These are phyloP conservation scores for Salix suchowensis DNA, from an alignment of 345 rosid species.

Conservation along the genomic window DNA sequence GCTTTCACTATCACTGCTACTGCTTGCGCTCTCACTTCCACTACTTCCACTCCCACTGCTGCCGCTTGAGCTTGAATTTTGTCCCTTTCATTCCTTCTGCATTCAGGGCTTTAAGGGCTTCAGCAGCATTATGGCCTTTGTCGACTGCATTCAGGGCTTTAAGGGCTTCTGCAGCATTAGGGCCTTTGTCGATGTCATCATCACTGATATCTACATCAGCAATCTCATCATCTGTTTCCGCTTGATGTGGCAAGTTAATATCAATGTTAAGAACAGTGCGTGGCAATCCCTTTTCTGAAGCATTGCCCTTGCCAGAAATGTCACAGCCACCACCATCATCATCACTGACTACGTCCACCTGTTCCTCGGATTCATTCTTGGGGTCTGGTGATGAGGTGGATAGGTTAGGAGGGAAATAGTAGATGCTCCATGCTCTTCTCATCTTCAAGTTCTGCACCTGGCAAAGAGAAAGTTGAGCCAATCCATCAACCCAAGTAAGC, in stretches of 20 bases:
- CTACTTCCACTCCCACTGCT: conserved; percentile 22
- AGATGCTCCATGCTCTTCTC: conserved; percentile 20
- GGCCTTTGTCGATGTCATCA: conserved; percentile 24
- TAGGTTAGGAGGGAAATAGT: conserved; percentile 12
- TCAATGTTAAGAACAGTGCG: conserved; percentile 39
- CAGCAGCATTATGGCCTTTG: conserved; percentile 25
- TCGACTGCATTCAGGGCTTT: background rate
- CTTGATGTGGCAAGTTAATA: conserved; percentile 38
- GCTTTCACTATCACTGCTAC: conserved; percentile 32
- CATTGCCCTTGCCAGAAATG: conserved; percentile 18
- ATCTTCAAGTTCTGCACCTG: conserved; percentile 29
- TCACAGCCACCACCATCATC: conserved; percentile 19
- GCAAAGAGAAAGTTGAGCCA: background rate
- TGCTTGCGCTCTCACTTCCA: conserved; percentile 2
- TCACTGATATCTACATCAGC: conserved; percentile 37
- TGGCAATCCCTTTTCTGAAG: conserved; percentile 23
- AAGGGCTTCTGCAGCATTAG: conserved; percentile 29
- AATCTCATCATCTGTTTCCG: conserved; percentile 34
- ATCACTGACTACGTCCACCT: conserved; percentile 39
- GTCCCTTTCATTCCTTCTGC: conserved; percentile 15
- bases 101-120: conserved; percentile 26
- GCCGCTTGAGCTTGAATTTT: conserved; percentile 13
- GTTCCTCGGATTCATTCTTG: conserved; percentile 41
- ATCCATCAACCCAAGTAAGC: background rate
- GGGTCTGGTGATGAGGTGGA: conserved; percentile 21